Evolutionary conservation across 192 early-diverging fungal species (phyloP).

Genomic region (Cladochytrium replicatum): DNA sequence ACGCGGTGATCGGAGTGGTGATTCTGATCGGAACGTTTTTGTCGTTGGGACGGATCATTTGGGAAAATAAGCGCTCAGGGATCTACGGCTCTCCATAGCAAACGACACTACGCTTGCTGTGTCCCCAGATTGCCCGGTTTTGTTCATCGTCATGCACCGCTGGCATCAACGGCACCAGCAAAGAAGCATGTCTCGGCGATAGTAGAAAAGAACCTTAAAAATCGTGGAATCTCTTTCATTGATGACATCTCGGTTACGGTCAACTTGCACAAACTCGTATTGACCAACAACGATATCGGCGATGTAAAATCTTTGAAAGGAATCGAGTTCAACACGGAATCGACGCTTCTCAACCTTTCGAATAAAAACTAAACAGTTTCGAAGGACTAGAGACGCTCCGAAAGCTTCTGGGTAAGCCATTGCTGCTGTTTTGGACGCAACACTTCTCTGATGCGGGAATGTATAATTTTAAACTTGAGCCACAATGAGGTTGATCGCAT

Average conservation of each 20-base stretch:
- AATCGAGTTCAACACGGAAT: constrained; percentile 34
- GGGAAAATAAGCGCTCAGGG: too few relatives aligned
- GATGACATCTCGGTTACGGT: constrained; percentile 58
- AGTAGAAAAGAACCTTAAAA: too few relatives aligned
- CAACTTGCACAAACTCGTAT: constrained; percentile 49
- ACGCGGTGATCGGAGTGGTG: too few relatives aligned
- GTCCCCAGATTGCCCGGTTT: too few relatives aligned
- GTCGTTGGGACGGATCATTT: too few relatives aligned
- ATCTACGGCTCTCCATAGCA: too few relatives aligned
- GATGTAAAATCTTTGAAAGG: constrained; percentile 41
- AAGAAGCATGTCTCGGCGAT: too few relatives aligned
- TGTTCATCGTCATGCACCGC: too few relatives aligned
- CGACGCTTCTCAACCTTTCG: constrained; percentile 58
- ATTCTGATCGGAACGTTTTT: too few relatives aligned
- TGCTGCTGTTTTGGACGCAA: too few relatives aligned
- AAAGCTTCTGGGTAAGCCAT: constrained; percentile 52
- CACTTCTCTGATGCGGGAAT: background rate
- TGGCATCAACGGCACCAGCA: too few relatives aligned
- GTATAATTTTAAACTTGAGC: constrained; percentile 45
- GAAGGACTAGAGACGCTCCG: constrained; percentile 44
- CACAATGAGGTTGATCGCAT: constrained; percentile 56
- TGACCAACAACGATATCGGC: constrained; percentile 45
- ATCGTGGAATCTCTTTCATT: constrained; percentile 54
- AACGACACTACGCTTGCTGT: too few relatives aligned
- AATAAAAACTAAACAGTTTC: constrained; percentile 50